Base-by-base conservation (phyloP, 441 rosid species). In the Jatropha multifida region DNA sequence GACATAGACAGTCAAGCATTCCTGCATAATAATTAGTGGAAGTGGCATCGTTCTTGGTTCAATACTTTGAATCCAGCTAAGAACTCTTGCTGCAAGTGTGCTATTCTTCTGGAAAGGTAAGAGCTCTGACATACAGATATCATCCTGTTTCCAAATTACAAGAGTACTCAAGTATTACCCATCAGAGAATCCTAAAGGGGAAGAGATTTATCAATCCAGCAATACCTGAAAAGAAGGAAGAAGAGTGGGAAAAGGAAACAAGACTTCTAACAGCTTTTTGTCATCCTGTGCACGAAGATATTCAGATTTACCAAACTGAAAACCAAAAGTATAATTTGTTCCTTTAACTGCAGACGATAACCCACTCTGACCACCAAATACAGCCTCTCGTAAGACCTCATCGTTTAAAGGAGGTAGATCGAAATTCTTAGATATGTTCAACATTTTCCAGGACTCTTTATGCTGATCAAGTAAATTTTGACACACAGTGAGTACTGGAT, bases 91-190 rank as follows among this genome's bases (percentile, higher is more conserved):
- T 48, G 86, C 84, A 85, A 93, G 94, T 64, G 99, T 90, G 85
- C 97, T 90, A 83, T 90, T 92, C 80, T 88, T 89, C 86, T 93
- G 98, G 85, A 86, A 86, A 85, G 99, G 97, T 81, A 96, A 83
- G 66, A 90, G 83, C 74, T 87, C 87, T 71, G 97, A 90, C 80
- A 93, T 83, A 37, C 66, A 86, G 78, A 78, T 79, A 48, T 84
- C 84, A 46, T 90, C 91, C 98, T 95, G 89, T 32, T 78, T 67
- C 75, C 56, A 58, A 49, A 69, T 69, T 18, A 27, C 52, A 54
- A 46, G 23, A 55, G 18, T 56, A 74, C 41, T 65, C 48, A 62
- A 68, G 74, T 65, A 32, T 26, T 15, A 46, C 15, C 38, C 59
- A 51, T n/a, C 51, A 37, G 27, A 49, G 15, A 69, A 60, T 27